Base-by-base conservation (phyloP, 805 yeast species). In the Alloascoidea hylecoeti region DNA sequence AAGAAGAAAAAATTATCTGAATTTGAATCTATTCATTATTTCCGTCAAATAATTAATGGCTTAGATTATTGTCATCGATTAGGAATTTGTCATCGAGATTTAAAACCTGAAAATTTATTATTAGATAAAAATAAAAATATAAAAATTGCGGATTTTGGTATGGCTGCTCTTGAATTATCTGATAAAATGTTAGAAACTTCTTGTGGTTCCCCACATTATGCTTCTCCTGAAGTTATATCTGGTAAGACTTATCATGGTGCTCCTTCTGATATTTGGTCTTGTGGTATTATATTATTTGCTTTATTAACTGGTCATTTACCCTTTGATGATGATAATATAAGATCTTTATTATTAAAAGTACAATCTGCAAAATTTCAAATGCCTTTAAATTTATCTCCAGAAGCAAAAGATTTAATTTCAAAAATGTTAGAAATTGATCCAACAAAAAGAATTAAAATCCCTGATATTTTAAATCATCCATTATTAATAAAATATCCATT, bases 201-300 rank as follows among this genome's bases (percentile, higher is more conserved):
- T 15, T 92, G 98, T 59, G 98, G 98, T 1, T 86, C 96, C 14
- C 98, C 98, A 5, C 98, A 92, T 57, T 92, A 92, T 57, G 98
- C 97, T 1, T 84, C 96, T 5, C 98, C 98, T 0, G 98, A 92
- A 56, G 89, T 92, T 47, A 96, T 92, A 6, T 82, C 95, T 9
- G 98, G 98, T 28, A 74, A 80, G 43, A 85, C 77, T 42, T 92
- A 92, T 56, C 97, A 92, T 53, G 98, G 98, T 12, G 86, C 94
- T 18, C 96, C 95, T 33, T 78, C 94, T 19, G 98, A 92, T 58
- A 88, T 92, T 39, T 92, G 98, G 98, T 88, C 95, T 4, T 88
- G 96, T 61, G 97, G 98, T 49, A 84, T 92, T 43, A 92, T 92
- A 39, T 63, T 92, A 40, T 92, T 84, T 62, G 98, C 98, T 0